phyloP scores from a whole-genome alignment of 352 stramenopile species.

The Thraustotheca clavata region DNA sequence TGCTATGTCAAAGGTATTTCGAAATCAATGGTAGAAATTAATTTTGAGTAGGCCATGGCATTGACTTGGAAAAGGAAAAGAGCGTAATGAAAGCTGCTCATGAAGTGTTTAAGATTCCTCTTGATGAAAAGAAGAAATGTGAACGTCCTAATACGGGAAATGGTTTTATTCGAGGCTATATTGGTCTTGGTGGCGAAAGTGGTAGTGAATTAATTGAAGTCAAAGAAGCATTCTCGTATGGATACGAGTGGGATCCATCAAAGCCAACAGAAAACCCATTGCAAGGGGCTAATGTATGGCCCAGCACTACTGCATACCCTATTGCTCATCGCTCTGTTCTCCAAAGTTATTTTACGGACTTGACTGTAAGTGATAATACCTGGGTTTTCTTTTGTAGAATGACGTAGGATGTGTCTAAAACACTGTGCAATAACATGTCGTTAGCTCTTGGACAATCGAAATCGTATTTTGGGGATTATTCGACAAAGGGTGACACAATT shows the following conservation, averaged over 20 bases:
- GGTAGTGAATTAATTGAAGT: slow-evolving; percentile 71
- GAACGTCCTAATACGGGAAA: slow-evolving; percentile 51
- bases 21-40: background rate
- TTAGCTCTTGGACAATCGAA: slow-evolving; percentile 17
- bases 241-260: slow-evolving; percentile 51
- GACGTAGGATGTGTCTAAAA: slow-evolving; percentile 39
- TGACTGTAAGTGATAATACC: slow-evolving; percentile 25
- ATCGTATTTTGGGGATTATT: slow-evolving; percentile 51
- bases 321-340: slow-evolving; percentile 32
- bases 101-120: slow-evolving; percentile 49
- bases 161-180: slow-evolving; percentile 72
- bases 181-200: slow-evolving; percentile 70
- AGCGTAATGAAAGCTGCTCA: slow-evolving; percentile 45
- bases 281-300: slow-evolving; percentile 68
- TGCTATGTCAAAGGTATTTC: slow-evolving; percentile 50
- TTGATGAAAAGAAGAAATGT: slow-evolving; percentile 42
- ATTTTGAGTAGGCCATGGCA: slow-evolving; percentile 34
- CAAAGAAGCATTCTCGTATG: slow-evolving; percentile 78
- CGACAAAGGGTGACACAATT: slow-evolving; percentile 58
- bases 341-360: slow-evolving; percentile 49
- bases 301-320: slow-evolving; percentile 27
- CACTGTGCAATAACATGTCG: slow-evolving; percentile 47
- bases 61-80: slow-evolving; percentile 37
- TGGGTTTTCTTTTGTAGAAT: slow-evolving; percentile 18
- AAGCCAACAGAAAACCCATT: slow-evolving; percentile 70